A percentile compares a stretch with the other conserved stretches of the same genome.
These are phyloP conservation scores for Myxozyma melibiosi DNA, from an alignment of 805 yeast genomes.

Conservation along the genomic window DNA sequence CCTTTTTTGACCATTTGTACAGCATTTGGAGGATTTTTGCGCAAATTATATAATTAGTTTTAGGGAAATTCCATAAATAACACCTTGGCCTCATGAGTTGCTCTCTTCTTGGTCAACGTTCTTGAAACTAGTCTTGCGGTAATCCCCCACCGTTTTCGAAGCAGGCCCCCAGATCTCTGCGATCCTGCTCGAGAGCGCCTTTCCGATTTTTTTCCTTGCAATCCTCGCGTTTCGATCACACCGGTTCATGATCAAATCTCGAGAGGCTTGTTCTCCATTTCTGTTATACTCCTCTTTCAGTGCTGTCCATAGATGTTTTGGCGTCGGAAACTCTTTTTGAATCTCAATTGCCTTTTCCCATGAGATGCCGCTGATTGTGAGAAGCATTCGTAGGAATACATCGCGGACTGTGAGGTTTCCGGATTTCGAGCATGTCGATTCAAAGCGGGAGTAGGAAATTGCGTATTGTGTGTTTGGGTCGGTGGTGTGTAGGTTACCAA, in stretches of 20 bases:
- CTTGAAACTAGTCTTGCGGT: too few species aligned
- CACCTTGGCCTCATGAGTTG: too few species aligned
- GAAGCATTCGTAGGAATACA: slow-evolving; percentile 70
- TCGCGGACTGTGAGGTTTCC: slow-evolving; percentile 73
- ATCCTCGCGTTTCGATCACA: slow-evolving; percentile 34
- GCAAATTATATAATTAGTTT: too few species aligned
- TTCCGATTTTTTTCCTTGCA: slow-evolving; percentile 56
- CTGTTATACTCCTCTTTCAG: slow-evolving; percentile 40
- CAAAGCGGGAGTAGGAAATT: slow-evolving; percentile 56
- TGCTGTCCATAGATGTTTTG: slow-evolving; percentile 57
- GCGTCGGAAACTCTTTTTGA: slow-evolving; percentile 72
- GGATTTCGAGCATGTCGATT: slow-evolving; percentile 68
- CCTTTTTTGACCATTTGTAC: too few species aligned
- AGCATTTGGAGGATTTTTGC: too few species aligned
- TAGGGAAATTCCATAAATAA: too few species aligned
- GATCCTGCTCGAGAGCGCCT: slow-evolving; percentile 53
- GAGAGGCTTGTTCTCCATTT: slow-evolving; percentile 40
- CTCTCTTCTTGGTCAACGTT: too few species aligned
- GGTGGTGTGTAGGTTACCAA: slow-evolving; percentile 14
- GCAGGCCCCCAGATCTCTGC: slow-evolving; percentile 61
- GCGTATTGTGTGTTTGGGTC: slow-evolving; percentile 43
- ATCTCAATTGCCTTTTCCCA: slow-evolving; percentile 81
- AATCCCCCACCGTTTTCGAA: too few species aligned
- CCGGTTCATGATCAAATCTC: slow-evolving; percentile 15
- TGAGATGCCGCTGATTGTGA: slow-evolving; percentile 79